phyloP scores from a whole-genome alignment of 768 basidiomycete genomes.

The Nidula microcarpa region DNA sequence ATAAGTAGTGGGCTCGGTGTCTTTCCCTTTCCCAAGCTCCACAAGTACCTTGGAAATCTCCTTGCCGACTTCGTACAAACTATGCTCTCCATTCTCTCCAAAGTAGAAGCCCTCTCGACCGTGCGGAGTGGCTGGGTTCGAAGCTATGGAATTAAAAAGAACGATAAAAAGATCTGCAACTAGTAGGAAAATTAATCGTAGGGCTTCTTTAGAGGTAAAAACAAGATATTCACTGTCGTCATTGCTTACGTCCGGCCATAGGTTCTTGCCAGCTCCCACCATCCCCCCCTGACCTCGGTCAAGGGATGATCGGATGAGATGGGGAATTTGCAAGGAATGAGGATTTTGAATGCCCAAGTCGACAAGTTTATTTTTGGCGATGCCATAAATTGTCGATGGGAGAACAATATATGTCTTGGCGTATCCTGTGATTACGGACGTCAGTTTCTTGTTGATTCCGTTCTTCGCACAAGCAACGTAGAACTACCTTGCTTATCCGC shows the following conservation, averaged over 20 bases:
- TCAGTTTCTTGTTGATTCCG: neutral
- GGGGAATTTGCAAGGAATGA: constrained; percentile 50
- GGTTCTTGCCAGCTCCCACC: constrained; percentile 53
- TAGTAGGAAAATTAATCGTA: constrained; percentile 16
- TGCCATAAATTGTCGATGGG: constrained; percentile 59
- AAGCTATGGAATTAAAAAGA: constrained; percentile 34
- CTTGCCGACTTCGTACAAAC: constrained; percentile 34
- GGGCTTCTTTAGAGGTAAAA: constrained; percentile 4
- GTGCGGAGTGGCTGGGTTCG: constrained; percentile 27
- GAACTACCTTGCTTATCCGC: constrained; percentile 46
- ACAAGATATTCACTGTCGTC: constrained; percentile 38
- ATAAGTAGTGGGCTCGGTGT: constrained; percentile 41
- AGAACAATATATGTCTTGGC: constrained; percentile 47
- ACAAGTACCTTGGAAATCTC: constrained; percentile 35
- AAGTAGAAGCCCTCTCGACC: constrained; percentile 54
- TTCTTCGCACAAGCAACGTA: neutral
- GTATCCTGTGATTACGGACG: constrained; percentile 32
- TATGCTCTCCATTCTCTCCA: constrained; percentile 47
- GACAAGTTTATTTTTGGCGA: constrained; percentile 43
- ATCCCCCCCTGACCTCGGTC: constrained; percentile 48
- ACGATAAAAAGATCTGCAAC: constrained; percentile 42
- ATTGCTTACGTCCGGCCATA: constrained; percentile 57
- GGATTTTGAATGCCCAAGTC: constrained; percentile 50
- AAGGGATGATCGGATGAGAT: constrained; percentile 39
- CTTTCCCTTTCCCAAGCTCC: constrained; percentile 30